Base-by-base conservation (phyloP, 176 grass and related monocot genomes). In the Aechmea fasciata region DNA sequence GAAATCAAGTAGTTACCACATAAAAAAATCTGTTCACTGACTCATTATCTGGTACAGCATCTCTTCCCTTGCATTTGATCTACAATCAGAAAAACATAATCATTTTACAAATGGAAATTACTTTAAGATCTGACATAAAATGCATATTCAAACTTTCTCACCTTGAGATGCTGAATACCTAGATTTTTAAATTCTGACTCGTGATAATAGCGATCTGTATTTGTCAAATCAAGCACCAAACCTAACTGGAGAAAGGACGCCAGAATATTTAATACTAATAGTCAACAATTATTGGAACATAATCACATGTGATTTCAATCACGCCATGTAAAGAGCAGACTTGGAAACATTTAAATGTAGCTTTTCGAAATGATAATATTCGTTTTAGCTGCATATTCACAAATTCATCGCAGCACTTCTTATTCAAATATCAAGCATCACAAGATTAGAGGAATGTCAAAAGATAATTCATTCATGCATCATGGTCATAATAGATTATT, bases 141-240 rank as follows among this genome's bases (percentile, higher is more conserved):
- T 22, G 15, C 2, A 61, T 17, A 61, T 19, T 7, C 17, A 61
- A 20, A 61, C 55, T 61, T 48, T 73, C 89, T 90, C 73, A 90
- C 95, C 95, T 99, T 99, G 47, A 83, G 80, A 93, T 99, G 73
- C 64, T 99, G 93, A 67, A 82, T 90, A 84, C 95, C 95, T 77
- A 83, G 84, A 73, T 73, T 99, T n/a, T 51, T 93, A 87, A 87
- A 93, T 79, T 94, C 95, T 68, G 80, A 65, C 63, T 79, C 50
- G 65, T 74, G 85, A 71, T 99, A 99, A 69, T 99, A 99, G 22
- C 90, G 61, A 47, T 66, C 86, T 67, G 90, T 99, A 83, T 99
- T 99, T 80, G 95, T 99, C 84, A 99, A 92, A 77, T 99, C 95
- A 85, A 99, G 76, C 50, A 99, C 90, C 80, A 99, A 85, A 18